Base-by-base conservation (phyloP, 1,139 yeast species). In the Geotrichum fermentans region DNA sequence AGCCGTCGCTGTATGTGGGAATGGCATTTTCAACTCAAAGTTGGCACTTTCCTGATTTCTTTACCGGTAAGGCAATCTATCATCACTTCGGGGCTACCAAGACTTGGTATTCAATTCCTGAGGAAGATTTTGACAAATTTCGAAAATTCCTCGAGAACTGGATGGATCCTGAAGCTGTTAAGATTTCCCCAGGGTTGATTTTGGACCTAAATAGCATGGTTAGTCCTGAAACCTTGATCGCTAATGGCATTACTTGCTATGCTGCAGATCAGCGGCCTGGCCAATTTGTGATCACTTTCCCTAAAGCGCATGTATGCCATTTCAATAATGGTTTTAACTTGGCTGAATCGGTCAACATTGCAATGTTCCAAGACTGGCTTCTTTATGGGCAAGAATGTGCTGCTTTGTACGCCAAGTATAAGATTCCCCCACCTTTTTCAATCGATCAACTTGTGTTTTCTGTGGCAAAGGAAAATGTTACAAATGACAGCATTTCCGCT, bases 291-390 rank as follows among this genome's bases (percentile, higher is more conserved):
- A 75, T 87, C 1, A 83, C 94, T 0, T 84, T 81, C 60, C 95
- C 95, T 0, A 80, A 77, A 61, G 88, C 94, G 0, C 83, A 83
- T 61, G 88, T 82, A 62, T 80, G 90, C 0, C 90, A 92, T 1
- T 82, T 85, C 67, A 85, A 85, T 59, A 84, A 81, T 55, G 95
- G 94, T 1, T 86, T 81, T 61, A 84, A 84, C 61, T 66, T 86
- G 55, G 86, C 86, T 38, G 95, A 86, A 58, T 82, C 88, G 1
- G 94, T 86, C 4, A 84, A 84, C 59, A 82, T 83, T 64, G 84
- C 92, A 2, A 75, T 83, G 18, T 83, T 80, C 49, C 40, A 40
- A 13, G 83, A 82, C 50, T 86, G 95, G 95, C 57, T 66, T 13
- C 58, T 62, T 10, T 59, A 58, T 48, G 69, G 69, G 8, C 47